These are phyloP conservation scores for Lanmaoa pseudosensibilis DNA, from an alignment of 768 basidiomycete genomes.

Conservation along the genomic window DNA sequence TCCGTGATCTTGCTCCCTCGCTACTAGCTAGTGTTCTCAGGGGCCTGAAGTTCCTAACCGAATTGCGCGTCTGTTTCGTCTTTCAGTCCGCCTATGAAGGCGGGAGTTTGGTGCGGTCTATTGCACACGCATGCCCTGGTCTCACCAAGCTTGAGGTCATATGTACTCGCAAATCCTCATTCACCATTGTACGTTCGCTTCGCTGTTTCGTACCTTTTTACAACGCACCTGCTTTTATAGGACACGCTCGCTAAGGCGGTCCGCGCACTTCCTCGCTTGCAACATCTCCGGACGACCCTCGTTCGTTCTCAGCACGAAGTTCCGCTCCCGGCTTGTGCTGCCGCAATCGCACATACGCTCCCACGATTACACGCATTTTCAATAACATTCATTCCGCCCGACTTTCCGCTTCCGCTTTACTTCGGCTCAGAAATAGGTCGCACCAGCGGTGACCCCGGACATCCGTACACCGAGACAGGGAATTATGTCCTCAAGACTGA, in stretches of 20 bases:
- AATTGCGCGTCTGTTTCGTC: slow-evolving; percentile 64
- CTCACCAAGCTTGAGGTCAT: slow-evolving; percentile 64
- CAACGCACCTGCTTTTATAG: slow-evolving; percentile 10
- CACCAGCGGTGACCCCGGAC: slow-evolving; percentile 25
- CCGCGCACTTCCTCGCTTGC: slow-evolving; percentile 61
- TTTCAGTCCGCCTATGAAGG: slow-evolving; percentile 76
- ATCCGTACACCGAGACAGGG: slow-evolving; percentile 43
- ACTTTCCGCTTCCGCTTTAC: slow-evolving; percentile 49
- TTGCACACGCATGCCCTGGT: slow-evolving; percentile 65
- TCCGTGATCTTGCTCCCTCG: slow-evolving; percentile 66
- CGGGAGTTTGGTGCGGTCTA: slow-evolving; percentile 63
- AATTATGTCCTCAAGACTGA: slow-evolving; percentile 58
- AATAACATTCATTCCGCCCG: slow-evolving; percentile 63
- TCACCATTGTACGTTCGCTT: slow-evolving; percentile 56
- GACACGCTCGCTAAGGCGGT: slow-evolving; percentile 57
- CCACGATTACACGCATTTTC: slow-evolving; percentile 66
- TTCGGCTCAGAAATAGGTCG: slow-evolving; percentile 45
- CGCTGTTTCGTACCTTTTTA: neutral
- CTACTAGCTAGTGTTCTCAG: slow-evolving; percentile 60
- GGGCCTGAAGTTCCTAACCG: slow-evolving; percentile 52
- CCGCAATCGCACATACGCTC: slow-evolving; percentile 61
- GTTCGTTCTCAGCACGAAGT: slow-evolving; percentile 69
- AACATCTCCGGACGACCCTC: slow-evolving; percentile 59
- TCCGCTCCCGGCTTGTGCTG: slow-evolving; percentile 55
- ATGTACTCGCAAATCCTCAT: slow-evolving; percentile 67